Base-by-base conservation (phyloP, 805 yeast genomes). In the Starmerella bombicola region DNA sequence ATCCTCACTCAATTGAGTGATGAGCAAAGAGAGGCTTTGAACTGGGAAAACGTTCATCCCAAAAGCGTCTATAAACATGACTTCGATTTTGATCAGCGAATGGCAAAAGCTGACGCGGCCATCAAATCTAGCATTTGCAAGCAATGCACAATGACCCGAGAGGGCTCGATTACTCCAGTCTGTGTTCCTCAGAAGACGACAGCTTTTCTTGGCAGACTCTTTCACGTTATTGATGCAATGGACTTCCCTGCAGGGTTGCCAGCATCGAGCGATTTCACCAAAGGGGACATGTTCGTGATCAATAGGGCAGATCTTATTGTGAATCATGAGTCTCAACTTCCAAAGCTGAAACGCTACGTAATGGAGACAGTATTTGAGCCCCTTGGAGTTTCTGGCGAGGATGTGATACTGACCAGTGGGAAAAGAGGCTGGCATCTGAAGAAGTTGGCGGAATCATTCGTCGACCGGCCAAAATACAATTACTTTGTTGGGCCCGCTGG, bases 401-500 rank as follows among this genome's bases (percentile, higher is more conserved):
- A 67, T 62, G 72, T 79, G 2, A 55, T 65, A 33, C 50, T 73
- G 3, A 69, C 67, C 1, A 73, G 80, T 41, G 74, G 77, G 0
- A 61, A 59, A 25, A 59, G 61, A 7, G 64, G 65, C 20, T 78
- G 85, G 85, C 67, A 70, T 24, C 51, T 71, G 2, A 52, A 61
- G 1, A 50, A 54, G 1, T 52, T 79, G 2, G 47, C 65, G 7
- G 50, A 58, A 1, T 8, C 20, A 20, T 51, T 51, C 5, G 52
- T 78, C 6, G 64, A 65, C 0, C 28, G 15, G 12, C 38, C 44
- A 13, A 42, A 40, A 9, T 48, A 42, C 6, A 51, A 55, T 25
- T 56, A 46, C 34, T 48, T 85, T 55, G 88, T 84, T 35, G 96
- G 95, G 18, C 69, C 91, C 57, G 82, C 94, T 1, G 93, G 93